Conservation (phyloP, 148 eudicot species). For the Camellia lanceoleosa region DNA sequence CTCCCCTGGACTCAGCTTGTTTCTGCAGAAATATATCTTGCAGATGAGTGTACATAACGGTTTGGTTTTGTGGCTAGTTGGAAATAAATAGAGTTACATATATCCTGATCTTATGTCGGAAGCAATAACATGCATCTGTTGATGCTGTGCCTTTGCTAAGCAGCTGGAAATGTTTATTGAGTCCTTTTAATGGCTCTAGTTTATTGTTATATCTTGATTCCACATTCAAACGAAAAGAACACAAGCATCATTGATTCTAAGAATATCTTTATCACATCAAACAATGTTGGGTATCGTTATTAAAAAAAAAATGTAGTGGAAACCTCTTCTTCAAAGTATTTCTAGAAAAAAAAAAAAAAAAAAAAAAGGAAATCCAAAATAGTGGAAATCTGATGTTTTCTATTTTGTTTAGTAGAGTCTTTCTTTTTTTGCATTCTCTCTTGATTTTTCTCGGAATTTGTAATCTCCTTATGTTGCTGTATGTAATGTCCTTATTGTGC, state of each 20-base stretch:
- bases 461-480: background rate
- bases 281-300: background rate
- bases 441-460: background rate
- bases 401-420: too few species aligned
- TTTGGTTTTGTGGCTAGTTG: background rate
- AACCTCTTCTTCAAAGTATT: too few species aligned
- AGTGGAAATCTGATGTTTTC: background rate
- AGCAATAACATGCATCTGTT: background rate
- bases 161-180: background rate
- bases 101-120: background rate
- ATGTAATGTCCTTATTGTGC: background rate
- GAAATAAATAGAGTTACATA: background rate
- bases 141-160: background rate
- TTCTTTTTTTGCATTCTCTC: too few species aligned
- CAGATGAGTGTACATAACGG: background rate
- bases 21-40: background rate
- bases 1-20: background rate
- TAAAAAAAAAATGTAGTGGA: background rate
- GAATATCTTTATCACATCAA: background rate
- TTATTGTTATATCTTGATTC: background rate
- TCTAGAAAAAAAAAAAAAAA: too few species aligned
- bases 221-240: too few species aligned
- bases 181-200: background rate
- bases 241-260: background rate
- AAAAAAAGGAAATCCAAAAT: too few species aligned